Evolutionary conservation across 2,329 filamentous ascomycete genomes (phyloP), one percentile per base, ranked within the genome.

Genomic region (Colletotrichum godetiae): DNA sequence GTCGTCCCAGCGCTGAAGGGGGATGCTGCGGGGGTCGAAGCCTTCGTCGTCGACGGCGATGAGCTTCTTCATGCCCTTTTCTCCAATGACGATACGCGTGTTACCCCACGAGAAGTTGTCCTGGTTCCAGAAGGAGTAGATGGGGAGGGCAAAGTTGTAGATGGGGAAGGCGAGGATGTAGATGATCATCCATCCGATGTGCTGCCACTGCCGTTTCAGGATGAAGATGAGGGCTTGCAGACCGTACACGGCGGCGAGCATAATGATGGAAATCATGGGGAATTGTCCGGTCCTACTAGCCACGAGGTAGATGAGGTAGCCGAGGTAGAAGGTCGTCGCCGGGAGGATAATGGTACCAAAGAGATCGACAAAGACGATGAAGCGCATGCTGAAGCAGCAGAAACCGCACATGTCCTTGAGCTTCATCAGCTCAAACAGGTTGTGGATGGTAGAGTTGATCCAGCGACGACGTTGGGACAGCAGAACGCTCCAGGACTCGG

Each of bases 71-170:
- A 90, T 90, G 75, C 95, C 96, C 82, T 96, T 95, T 83, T 99
- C 97, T 73, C 95, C 96, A 76, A 98, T 94, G 77, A 99, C 97
- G 76, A 99, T 92, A 90, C 97, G 95, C 1, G 97, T 99, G 86
- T 97, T 98, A 88, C 97, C 97, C 97, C 97, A 99, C 2, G 92
- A 92, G 88, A 99, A 99, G 85, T 99, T 96, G 84, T 99, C 97
- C 83, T 98, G 95, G 84, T 98, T 97, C 97, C 97, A 99, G 92
- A 99, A 99, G 0, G 96, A 98, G 86, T 98, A 99, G 75, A 99
- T 86, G 0, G 97, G 97, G 13, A 99, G 89, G 75, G 97, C 81
- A 78, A 99, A 94, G 4, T 93, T 97, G 86, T 96, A 98, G 78
- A 99, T 93, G 0, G 97, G 97, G 86, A 94, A 98, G 3, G 97